These are phyloP conservation scores for Phialophora macrospora DNA, from an alignment of 2,329 filamentous ascomycete species.

Conservation along the genomic window DNA sequence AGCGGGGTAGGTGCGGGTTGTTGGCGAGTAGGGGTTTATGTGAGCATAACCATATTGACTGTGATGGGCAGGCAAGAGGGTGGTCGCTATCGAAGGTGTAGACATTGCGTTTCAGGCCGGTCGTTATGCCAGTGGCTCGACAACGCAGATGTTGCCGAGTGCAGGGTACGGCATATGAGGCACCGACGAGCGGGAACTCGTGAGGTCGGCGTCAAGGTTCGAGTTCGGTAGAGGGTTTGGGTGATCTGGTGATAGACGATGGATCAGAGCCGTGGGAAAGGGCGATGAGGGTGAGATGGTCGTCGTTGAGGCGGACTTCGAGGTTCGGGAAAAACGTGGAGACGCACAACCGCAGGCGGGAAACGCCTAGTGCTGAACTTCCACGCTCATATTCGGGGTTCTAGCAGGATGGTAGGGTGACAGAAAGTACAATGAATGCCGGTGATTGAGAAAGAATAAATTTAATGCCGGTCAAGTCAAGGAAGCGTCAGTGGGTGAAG, in stretches of 20 bases:
- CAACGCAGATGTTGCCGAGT: constrained; percentile 29
- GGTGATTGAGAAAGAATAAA: constrained; percentile 19
- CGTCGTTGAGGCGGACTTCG: constrained; percentile 24
- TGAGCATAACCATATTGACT: constrained; percentile 67
- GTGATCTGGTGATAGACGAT: constrained; percentile 4
- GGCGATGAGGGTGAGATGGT: constrained; percentile 14
- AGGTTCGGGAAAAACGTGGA: constrained; percentile 32
- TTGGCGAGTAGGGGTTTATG: constrained; percentile 60
- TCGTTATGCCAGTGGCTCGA: constrained; percentile 29
- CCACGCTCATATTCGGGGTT: constrained; percentile 15
- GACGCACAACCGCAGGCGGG: constrained; percentile 26
- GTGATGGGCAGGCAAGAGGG: constrained; percentile 71
- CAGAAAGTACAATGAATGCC: constrained; percentile 3
- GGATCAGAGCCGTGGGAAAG: neutral
- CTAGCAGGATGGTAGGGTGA: constrained; percentile 9
- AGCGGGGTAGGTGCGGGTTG: constrained; percentile 55
- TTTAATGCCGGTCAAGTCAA: constrained; percentile 12
- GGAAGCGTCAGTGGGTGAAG: constrained; percentile 14
- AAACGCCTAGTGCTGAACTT: constrained; percentile 22
- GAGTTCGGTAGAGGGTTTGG: neutral
- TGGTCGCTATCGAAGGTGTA: constrained; percentile 77
- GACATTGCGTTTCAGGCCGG: constrained; percentile 63
- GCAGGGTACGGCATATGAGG: constrained; percentile 32
- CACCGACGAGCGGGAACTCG: neutral
- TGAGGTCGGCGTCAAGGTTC: neutral